phyloP scores from a whole-genome alignment of 371 early-diverging fungal genomes.

The Nematocida displodere region DNA sequence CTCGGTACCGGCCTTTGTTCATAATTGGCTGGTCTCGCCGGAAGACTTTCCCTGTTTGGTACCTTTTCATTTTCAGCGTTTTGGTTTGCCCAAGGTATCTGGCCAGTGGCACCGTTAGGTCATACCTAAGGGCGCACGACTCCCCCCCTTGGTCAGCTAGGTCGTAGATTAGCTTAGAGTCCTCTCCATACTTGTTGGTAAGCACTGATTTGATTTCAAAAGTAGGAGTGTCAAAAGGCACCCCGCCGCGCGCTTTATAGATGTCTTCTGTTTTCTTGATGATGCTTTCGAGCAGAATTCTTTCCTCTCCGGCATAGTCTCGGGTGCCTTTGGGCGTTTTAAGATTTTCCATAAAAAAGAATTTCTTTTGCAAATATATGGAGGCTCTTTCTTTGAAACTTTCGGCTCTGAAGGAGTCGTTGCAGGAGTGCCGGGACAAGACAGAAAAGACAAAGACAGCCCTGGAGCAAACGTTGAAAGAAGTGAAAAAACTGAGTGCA shows the following conservation, averaged over 20 bases:
- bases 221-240: constrained; percentile 95
- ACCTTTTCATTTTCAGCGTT: constrained; percentile 74
- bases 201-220: constrained; percentile 95
- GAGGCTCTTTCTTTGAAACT: not conserved
- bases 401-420: not conserved
- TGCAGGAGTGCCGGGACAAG: not conserved
- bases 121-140: constrained; percentile 87
- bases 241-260: constrained; percentile 88
- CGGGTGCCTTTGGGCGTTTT: constrained; percentile 76
- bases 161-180: constrained; percentile 93
- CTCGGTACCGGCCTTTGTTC: constrained; percentile 92
- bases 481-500: too few species aligned
- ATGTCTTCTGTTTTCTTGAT: constrained; percentile 74
- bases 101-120: constrained; percentile 97
- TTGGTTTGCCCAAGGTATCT: constrained; percentile 87
- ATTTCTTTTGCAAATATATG: constrained; percentile 2
- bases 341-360: constrained; percentile 24
- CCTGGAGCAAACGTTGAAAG: not conserved
- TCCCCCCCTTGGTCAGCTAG: constrained; percentile 96
- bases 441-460: constrained; percentile 1
- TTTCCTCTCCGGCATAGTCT: constrained; percentile 85
- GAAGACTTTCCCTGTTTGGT: constrained; percentile 97
- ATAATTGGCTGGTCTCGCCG: constrained; percentile 95
- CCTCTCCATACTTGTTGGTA: constrained; percentile 96
- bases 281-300: constrained; percentile 81